Conservation (phyloP, 345 rosid genomes). For the Anastatica hierochuntica region DNA sequence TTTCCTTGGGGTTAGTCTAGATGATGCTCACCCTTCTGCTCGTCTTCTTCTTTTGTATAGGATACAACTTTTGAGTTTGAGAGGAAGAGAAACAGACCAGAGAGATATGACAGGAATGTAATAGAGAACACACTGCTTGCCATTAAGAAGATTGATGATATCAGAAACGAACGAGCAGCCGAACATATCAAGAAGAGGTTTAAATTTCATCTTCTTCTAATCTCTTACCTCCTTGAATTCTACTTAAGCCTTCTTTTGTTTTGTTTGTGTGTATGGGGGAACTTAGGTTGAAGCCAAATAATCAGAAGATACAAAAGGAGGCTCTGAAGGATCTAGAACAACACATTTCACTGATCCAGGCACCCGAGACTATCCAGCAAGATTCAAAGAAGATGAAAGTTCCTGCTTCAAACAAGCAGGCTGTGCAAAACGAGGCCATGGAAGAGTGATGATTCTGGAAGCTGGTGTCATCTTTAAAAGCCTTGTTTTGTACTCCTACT, state of each 20-base stretch:
- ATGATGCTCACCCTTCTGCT: background rate
- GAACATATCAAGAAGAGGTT: slow-evolving; percentile 54
- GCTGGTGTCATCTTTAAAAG: too few relatives aligned
- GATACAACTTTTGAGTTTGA: slow-evolving; percentile 92
- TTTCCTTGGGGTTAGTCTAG: too few relatives aligned
- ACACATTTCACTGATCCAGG: slow-evolving; percentile 25
- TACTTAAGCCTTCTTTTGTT: background rate
- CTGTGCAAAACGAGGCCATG: slow-evolving; percentile 51
- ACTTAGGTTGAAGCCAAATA: slow-evolving; percentile 54
- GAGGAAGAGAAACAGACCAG: slow-evolving; percentile 92
- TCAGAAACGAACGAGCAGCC: slow-evolving; percentile 44
- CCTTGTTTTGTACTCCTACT: too few relatives aligned
- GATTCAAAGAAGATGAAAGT: slow-evolving; percentile 42
- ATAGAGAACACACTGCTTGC: slow-evolving; percentile 63
- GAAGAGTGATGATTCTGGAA: slow-evolving; percentile 78
- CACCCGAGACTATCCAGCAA: slow-evolving; percentile 15
- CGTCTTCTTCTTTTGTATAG: slow-evolving; percentile 23
- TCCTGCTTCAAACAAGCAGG: slow-evolving; percentile 29
- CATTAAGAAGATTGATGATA: slow-evolving; percentile 82
- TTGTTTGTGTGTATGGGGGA: background rate
- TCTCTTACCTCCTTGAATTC: background rate
- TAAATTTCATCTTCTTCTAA: background rate
- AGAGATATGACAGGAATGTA: slow-evolving; percentile 83
- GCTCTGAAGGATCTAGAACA: slow-evolving; percentile 39
- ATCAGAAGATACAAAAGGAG: slow-evolving; percentile 31